These are phyloP conservation scores for Cucumis cinereus DNA, from an alignment of 306 rosid species.

Conservation along the genomic window DNA sequence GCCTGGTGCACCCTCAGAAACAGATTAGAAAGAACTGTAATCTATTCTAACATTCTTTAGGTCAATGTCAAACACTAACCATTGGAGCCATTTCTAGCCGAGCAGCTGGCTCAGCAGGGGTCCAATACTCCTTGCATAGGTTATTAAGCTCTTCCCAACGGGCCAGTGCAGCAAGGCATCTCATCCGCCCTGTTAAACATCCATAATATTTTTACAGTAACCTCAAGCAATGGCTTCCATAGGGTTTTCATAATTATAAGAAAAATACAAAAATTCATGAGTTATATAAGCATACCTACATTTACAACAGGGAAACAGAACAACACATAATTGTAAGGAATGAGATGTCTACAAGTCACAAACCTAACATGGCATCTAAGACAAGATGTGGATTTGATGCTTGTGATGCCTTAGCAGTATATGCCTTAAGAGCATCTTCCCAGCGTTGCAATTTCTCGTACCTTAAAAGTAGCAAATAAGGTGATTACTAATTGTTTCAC, in stretches of 20 bases:
- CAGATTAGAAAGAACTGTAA: not conserved
- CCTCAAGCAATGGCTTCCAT: not conserved
- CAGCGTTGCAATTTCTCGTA: conserved; percentile 97
- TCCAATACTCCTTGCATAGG: conserved; percentile 88
- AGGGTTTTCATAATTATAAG: not conserved
- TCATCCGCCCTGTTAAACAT: conserved; percentile 68
- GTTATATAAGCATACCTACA: too few relatives aligned
- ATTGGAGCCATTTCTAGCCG: conserved; percentile 97
- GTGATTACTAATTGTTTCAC: not conserved
- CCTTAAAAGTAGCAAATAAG: conserved; percentile 26
- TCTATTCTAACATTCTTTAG: not conserved
- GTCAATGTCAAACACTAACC: conserved; percentile 37
- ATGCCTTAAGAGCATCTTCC: conserved; percentile 98
- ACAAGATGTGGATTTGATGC: conserved; percentile 55
- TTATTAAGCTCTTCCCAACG: conserved; percentile 93
- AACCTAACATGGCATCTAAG: conserved; percentile 84
- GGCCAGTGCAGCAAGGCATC: conserved; percentile 99
- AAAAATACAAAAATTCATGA: not conserved
- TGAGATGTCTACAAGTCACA: conserved; percentile 8
- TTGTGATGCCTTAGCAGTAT: conserved; percentile 76
- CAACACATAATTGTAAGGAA: conserved; percentile 1
- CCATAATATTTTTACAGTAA: conserved; percentile 11
- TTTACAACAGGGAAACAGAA: not conserved
- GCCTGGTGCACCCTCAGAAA: conserved; percentile 45
- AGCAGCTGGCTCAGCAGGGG: conserved; percentile 92